Evolutionary conservation across 495 filamentous ascomycete species (phyloP), one percentile per base, ranked within the genome.

Genomic region (Daldinia loculata): DNA sequence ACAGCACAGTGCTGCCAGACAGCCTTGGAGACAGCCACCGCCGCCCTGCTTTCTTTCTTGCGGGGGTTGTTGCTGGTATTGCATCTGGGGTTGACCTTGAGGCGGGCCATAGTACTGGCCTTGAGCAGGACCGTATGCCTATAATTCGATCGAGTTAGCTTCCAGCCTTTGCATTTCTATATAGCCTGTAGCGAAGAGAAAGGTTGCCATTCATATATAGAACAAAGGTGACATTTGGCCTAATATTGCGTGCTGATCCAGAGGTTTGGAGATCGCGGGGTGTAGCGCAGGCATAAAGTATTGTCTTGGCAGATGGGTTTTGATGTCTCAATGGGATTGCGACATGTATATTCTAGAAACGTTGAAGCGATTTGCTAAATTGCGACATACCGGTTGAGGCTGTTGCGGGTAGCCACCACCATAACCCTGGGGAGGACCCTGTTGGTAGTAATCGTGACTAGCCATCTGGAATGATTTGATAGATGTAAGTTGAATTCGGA

Each of bases 1-100:
- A 75, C 91, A 94, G 83, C 90, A 93, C 50, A 93, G 79, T 26
- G 85, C 84, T 14, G 90, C 90, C 29, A 94, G 76, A 79, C 91
- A 91, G 32, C 84, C 84, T 57, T 81, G 80, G 66, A 93, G 82
- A 68, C 90, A 92, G 57, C 90, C 90, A 22, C 81, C 79, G 17
- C 81, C 79, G 61, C 86, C 85, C 57, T 77, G 61, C 56, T 72
- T 74, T 7, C 74, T 77, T 61, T 84, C 80, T 73, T 84, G 84
- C 34, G 83, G 85, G 32, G 86, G 87, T 61, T 85, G 86, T 69
- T 87, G 86, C 77, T 88, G 86, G 73, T 89, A 89, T 66, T 89
- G 84, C 80, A 85, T 85, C 73, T 81, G 76, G 3, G 61, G 38
- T 19, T 61, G 59, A 15, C 63, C 56, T 26, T 71, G 58, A 53